Conservation (phyloP, 1,284 basidiomycete species). For the Phylloboletellus chloephorus region DNA sequence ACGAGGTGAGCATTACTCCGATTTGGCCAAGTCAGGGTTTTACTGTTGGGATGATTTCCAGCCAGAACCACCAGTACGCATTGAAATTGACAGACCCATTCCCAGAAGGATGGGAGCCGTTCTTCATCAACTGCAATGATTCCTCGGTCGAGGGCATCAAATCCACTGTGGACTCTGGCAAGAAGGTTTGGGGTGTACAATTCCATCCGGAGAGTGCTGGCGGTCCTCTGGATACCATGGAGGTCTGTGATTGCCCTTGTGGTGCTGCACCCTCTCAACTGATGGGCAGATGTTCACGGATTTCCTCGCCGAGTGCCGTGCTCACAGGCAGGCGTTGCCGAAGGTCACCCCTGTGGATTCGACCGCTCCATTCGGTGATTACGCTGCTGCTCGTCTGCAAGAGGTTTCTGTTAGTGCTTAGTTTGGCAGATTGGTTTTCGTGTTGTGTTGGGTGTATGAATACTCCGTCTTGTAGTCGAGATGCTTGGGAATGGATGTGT, state of each 20-base stretch:
- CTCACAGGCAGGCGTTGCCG: constrained; percentile 40
- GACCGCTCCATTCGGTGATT: constrained; percentile 6
- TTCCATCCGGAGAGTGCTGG: constrained; percentile 96
- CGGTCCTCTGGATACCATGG: constrained; percentile 89
- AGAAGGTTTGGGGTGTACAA: constrained; percentile 91
- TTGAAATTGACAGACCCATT: constrained; percentile 87
- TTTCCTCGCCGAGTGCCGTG: constrained; percentile 76
- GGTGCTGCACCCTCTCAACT: constrained; percentile 1
- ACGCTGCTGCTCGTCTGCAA: constrained; percentile 4
- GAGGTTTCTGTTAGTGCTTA: constrained; percentile 21
- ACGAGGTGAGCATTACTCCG: constrained; percentile 57
- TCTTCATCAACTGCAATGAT: constrained; percentile 98
- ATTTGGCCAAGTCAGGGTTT: background rate
- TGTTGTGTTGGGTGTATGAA: constrained; percentile 17
- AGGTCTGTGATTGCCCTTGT: constrained; percentile 45
- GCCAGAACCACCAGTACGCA: constrained; percentile 96
- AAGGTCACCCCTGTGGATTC: constrained; percentile 12
- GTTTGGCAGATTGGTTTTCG: background rate
- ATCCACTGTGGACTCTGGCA: constrained; percentile 81
- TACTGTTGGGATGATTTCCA: constrained; percentile 25
- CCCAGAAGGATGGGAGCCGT: constrained; percentile 92
- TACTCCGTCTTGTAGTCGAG: background rate
- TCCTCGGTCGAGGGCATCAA: constrained; percentile 98
- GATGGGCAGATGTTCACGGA: constrained; percentile 80
- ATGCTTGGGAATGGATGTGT: background rate